Percentiles rank a stretch among this genome's conserved stretches.
Evolutionary conservation across 805 yeast species (phyloP).

Genomic region (Barnettozyma pratensis): DNA sequence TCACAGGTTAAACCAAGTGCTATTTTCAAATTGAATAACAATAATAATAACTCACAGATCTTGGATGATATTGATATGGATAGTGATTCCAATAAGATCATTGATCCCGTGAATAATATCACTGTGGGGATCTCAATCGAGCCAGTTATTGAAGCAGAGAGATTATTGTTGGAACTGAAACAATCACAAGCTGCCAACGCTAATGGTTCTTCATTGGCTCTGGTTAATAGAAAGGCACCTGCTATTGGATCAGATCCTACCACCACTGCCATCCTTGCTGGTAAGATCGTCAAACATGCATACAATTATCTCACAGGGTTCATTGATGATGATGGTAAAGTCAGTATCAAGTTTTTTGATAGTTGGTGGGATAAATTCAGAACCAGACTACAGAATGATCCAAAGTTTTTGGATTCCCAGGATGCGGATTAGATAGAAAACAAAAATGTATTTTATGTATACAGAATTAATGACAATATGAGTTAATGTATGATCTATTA

Average conservation of each 20-base stretch:
- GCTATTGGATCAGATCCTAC: conserved; percentile 29
- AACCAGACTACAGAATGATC: conserved; percentile 69
- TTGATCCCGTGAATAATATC: conserved; percentile 27
- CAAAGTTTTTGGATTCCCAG: conserved; percentile 61
- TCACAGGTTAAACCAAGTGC: conserved; percentile 78
- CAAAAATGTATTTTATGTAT: background rate
- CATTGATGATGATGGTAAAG: conserved; percentile 72
- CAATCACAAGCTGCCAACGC: conserved; percentile 7
- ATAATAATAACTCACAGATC: conserved; percentile 28
- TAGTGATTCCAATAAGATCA: conserved; percentile 27
- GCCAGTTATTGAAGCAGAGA: conserved; percentile 61
- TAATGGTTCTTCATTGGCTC: conserved; percentile 24
- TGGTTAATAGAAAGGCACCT: conserved; percentile 9
- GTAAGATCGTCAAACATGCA: conserved; percentile 86
- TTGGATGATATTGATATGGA: conserved; percentile 57
- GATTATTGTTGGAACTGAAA: conserved; percentile 41
- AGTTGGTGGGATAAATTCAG: conserved; percentile 95
- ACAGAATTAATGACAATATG: background rate
- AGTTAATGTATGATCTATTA: background rate
- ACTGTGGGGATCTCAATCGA: conserved; percentile 89
- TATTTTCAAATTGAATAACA: conserved; percentile 76
- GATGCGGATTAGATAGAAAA: background rate
- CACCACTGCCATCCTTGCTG: conserved; percentile 62
- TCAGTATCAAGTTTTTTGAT: conserved; percentile 82
- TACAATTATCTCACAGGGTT: conserved; percentile 90